Base-by-base conservation (phyloP, 441 rosid genomes). In the Populus tomentosa region DNA sequence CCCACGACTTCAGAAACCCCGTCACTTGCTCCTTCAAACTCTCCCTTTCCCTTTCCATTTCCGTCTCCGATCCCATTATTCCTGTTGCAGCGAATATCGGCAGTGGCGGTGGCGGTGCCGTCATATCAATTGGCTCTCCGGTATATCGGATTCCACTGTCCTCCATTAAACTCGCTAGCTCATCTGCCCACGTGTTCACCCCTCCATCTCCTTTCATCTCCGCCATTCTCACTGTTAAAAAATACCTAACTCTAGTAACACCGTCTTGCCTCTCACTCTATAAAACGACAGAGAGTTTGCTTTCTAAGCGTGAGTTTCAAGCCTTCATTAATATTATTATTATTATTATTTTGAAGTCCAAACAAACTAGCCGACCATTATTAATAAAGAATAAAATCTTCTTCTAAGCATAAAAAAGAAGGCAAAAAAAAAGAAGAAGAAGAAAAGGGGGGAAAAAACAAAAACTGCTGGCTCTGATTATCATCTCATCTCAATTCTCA, bases 1-100 rank as follows among this genome's bases (percentile, higher is more conserved):
- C 92, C 99, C 99, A 96, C 21, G 98, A 90, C 82, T 87, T 90
- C 74, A 89, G 74, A 72, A 96, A 91, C 76, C 86, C 99, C 35
- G 81, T 85, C 79, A 82, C 87, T 79, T 92, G 97, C 76, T 92
- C 97, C 80, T 79, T 90, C 69, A 89, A 80, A 68, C 85, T 88
- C 89, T 85, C 95, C 76, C 68, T 79, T 53, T 68, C 79, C 65
- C 32, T 70, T 68, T 74, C 83, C 75, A 63, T 42, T 24, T 46
- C 82, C 67, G 18, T 38, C 67, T 28, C 66, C 80, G 16, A 62
- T 53, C 56, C 66, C 4, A 53, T 16, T 18, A 53, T 1, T 53
- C 61, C n/a, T 53, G 61, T 53, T 53, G 61, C 61, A 33, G 68
- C 72, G 40, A 83, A 67, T 1, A 20, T 21, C 38, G 80, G 72